These are phyloP conservation scores for Protostelium mycophagum DNA, from an alignment of 78 protist species.

Conservation along the genomic window DNA sequence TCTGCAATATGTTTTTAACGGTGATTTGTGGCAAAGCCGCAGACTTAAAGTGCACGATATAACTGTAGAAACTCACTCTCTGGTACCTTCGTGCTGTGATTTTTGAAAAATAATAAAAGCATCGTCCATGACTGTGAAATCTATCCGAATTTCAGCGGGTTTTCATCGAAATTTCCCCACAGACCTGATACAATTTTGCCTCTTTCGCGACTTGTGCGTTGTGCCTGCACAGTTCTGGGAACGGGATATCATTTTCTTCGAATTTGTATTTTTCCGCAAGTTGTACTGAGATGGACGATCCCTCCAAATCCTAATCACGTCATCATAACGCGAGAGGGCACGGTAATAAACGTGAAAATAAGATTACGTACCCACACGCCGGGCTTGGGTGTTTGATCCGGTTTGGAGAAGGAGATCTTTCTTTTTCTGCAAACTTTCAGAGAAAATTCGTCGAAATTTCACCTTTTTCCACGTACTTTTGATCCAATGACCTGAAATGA, in stretches of 20 bases:
- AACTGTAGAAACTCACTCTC: neutral
- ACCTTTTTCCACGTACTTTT: neutral
- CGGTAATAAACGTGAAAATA: no score
- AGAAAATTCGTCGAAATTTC: no score
- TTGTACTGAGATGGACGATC: neutral
- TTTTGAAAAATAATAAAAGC: neutral
- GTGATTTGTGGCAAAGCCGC: neutral
- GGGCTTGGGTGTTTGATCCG: neutral
- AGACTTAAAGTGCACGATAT: neutral
- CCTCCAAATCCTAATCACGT: neutral
- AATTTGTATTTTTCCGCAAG: neutral
- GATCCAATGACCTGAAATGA: neutral
- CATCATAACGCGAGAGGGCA: no score
- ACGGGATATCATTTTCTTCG: neutral
- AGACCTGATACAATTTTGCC: neutral
- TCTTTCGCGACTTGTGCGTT: neutral
- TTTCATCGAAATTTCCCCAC: neutral
- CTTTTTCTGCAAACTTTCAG: neutral
- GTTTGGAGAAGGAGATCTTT: neutral
- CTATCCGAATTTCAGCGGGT: neutral
- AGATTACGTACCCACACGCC: neutral
- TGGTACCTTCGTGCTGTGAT: neutral
- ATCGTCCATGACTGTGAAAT: neutral
- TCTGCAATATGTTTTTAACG: neutral
- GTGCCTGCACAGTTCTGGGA: neutral